phyloP scores from a whole-genome alignment of 2,329 filamentous ascomycete species.

The Sclerotinia minor region DNA sequence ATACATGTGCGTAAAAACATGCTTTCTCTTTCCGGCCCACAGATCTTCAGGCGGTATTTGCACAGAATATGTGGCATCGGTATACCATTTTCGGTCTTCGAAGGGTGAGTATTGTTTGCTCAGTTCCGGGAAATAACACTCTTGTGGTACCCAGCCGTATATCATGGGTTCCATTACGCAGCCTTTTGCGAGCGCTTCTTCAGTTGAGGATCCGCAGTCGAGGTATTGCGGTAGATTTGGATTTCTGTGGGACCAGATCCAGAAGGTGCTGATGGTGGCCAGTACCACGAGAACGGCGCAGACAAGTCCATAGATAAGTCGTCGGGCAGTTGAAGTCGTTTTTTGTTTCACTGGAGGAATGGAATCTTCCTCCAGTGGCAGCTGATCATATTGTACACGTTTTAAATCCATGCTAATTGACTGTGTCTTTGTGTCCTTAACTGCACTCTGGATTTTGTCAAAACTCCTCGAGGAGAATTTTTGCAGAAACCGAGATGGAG shows the following conservation, averaged over 20 bases:
- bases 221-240: not conserved
- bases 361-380: not conserved
- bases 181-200: conserved; percentile 9
- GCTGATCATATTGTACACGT: conserved; percentile 1
- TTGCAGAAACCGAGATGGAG: not conserved
- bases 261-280: not conserved
- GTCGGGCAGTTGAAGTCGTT: not conserved
- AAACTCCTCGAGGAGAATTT: not conserved
- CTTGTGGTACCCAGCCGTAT: conserved; percentile 1
- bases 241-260: not conserved
- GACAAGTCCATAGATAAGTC: not conserved
- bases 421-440: too few relatives aligned
- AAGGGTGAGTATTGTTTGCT: conserved; percentile 12
- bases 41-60: not conserved
- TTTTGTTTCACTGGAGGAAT: not conserved
- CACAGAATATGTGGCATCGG: not conserved
- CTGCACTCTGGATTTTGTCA: too few relatives aligned
- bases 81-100: conserved; percentile 12
- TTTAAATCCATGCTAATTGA: not conserved
- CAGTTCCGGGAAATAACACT: conserved; percentile 5
- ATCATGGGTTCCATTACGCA: conserved; percentile 5
- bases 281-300: not conserved
- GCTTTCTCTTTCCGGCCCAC: conserved; percentile 12
- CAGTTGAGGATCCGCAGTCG: conserved; percentile 1
- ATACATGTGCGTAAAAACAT: conserved; percentile 9